Evolutionary conservation across 2,329 filamentous ascomycete species (phyloP).

Genomic region (Exophiala sp.): DNA sequence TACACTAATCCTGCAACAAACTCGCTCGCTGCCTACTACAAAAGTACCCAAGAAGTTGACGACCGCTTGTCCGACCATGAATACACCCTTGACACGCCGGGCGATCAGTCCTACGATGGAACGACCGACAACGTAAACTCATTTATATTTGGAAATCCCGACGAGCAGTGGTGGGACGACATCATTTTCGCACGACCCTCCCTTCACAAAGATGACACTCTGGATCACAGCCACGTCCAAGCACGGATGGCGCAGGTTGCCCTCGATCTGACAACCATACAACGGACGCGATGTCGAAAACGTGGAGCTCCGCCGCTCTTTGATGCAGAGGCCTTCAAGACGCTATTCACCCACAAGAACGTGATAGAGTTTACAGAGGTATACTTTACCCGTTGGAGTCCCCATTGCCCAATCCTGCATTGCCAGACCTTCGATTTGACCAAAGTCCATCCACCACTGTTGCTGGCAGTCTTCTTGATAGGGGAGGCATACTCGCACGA

Average conservation of each 20-base stretch:
- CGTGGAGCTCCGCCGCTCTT: background rate
- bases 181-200: background rate
- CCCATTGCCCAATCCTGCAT: slow-evolving; percentile 3
- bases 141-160: background rate
- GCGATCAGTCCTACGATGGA: background rate
- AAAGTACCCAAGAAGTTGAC: background rate
- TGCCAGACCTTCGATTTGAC: background rate
- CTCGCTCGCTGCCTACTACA: slow-evolving; percentile 1
- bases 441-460: background rate
- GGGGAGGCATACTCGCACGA: background rate
- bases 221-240: background rate
- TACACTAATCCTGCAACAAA: slow-evolving; percentile 4
- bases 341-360: background rate
- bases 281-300: background rate
- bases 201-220: background rate
- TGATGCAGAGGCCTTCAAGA: background rate
- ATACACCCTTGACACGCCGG: background rate
- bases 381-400: slow-evolving; percentile 1
- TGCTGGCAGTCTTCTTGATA: slow-evolving; percentile 3
- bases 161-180: slow-evolving; percentile 4
- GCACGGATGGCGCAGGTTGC: background rate
- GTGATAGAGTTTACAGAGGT: background rate
- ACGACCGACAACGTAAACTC: background rate
- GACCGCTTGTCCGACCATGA: background rate
- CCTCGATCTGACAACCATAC: background rate